Base-by-base conservation (phyloP, 805 yeast species). In the Hyphopichia homilentoma region DNA sequence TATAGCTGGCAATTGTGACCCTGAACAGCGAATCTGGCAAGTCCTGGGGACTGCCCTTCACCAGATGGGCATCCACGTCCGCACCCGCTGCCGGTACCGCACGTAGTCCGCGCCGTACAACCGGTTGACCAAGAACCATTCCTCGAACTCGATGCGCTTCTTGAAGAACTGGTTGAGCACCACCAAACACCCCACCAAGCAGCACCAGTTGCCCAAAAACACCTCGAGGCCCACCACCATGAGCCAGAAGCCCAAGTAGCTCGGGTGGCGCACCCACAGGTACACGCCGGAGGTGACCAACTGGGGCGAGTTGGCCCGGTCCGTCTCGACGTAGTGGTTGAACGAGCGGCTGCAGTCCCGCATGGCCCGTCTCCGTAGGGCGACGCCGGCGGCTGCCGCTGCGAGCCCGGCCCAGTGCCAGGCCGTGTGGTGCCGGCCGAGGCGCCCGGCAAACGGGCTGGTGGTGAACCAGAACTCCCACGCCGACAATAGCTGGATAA, bases 231-330 rank as follows among this genome's bases (percentile, higher is more conserved):
- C 70, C 19, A 54, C 40, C 8, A 47, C 59, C 28, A 54, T 54
- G n/a, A 50, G 30, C 39, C 57, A 52, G 36, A 61, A 64, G 24
- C 70, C 70, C 6, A 58, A 29, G 36, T 65, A 65, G 32, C 66
- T 57, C 12, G 70, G 70, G 35, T 65, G 70, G 30, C 70, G 38
- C 17, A 47, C 33, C 37, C 38, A 41, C 6, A 38, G 22, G 35
- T 58, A 65, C n/a, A 61, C 36, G 1, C 70, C 70, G 9, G 29
- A 25, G 8, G 66, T 61, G 17, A 63, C 52, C 21, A 65, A 41
- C 28, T 27, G 29, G 7, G 40, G 41, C 16, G 38, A 34, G 6
- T 23, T 20, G 6, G 28, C 29, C 8, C 38, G 30, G 7, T 43
- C 39, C 5, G 57, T 46, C 9, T 41, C 44, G 9, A 64, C 53